These are phyloP conservation scores for Monosporozyma yasuniensis DNA, from an alignment of 805 yeast species.

Conservation along the genomic window DNA sequence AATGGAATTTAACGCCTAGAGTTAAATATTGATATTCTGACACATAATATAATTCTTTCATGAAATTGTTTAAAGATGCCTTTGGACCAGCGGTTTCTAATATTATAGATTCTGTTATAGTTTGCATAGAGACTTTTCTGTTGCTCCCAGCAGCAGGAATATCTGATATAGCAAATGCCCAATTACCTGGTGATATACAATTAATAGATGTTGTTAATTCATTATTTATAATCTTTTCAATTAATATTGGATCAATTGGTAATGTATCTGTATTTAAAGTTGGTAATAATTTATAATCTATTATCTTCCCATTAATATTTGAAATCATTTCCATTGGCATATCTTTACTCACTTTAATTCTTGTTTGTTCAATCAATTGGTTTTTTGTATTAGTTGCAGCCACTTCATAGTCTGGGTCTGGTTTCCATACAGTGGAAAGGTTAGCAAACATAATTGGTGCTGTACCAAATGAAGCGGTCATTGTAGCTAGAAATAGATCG, in stretches of 20 bases:
- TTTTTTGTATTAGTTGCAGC: constrained; percentile 23
- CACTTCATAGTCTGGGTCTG: constrained; percentile 21
- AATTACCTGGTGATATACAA: constrained; percentile 19
- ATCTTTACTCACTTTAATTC: constrained; percentile 21
- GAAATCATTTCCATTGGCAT: constrained; percentile 14
- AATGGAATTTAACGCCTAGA: constrained; percentile 23
- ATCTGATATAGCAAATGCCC: constrained; percentile 62
- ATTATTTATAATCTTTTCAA: constrained; percentile 1
- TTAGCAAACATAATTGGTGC: constrained; percentile 25
- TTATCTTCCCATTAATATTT: background rate
- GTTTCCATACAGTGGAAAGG: constrained; percentile 22
- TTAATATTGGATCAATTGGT: constrained; percentile 9
- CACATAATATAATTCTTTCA: constrained; percentile 65
- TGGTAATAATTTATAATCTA: constrained; percentile 16
- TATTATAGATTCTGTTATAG: constrained; percentile 47
- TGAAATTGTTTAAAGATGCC: constrained; percentile 30
- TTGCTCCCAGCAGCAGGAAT: constrained; percentile 66
- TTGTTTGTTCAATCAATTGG: constrained; percentile 26
- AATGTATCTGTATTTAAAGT: constrained; percentile 8
- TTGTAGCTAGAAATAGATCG: constrained; percentile 23
- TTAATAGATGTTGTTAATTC: background rate
- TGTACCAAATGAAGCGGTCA: constrained; percentile 23
- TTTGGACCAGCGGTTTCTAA: constrained; percentile 22
- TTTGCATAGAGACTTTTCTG: constrained; percentile 53
- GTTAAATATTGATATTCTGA: constrained; percentile 35